Evolutionary conservation across 164 flowering plant species (phyloP).

Genomic region (Houttuynia cordata): DNA sequence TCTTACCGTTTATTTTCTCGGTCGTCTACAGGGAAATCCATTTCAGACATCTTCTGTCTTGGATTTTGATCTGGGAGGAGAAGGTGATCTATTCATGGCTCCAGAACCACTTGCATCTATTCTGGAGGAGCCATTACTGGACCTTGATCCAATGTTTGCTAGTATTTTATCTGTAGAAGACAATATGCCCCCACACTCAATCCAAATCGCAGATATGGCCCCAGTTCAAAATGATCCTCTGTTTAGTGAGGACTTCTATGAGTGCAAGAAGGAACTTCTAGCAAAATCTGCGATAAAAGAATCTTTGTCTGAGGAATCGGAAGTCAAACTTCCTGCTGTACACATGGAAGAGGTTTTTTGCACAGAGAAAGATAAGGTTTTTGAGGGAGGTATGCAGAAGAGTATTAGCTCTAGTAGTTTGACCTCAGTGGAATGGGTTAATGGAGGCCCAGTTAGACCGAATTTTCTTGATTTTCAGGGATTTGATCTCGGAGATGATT

Average conservation of each 20-base stretch:
- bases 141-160: slow-evolving; percentile 52
- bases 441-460: background rate
- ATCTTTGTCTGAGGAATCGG: slow-evolving; percentile 33
- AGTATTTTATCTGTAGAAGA: slow-evolving; percentile 69
- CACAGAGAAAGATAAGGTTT: slow-evolving; percentile 14
- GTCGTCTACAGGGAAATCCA: slow-evolving; percentile 3
- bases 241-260: slow-evolving; percentile 61
- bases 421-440: slow-evolving; percentile 50
- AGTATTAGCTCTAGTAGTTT: slow-evolving; percentile 67
- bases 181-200: slow-evolving; percentile 44
- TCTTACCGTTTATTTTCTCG: background rate
- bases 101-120: slow-evolving; percentile 40
- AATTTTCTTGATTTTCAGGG: background rate
- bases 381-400: slow-evolving; percentile 33
- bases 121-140: slow-evolving; percentile 49
- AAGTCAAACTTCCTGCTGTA: slow-evolving; percentile 29
- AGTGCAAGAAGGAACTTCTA: slow-evolving; percentile 64
- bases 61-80: slow-evolving; percentile 77
- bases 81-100: slow-evolving; percentile 85
- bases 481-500: background rate
- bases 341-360: slow-evolving; percentile 36
- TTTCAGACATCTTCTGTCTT: slow-evolving; percentile 35
- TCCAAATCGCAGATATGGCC: slow-evolving; percentile 26
- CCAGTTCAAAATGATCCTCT: slow-evolving; percentile 43
- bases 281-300: slow-evolving; percentile 40